Evolutionary conservation across 2,329 filamentous ascomycete species (phyloP), one percentile per base, ranked within the genome.

Genomic region (Sporothrix brunneoviolacea): DNA sequence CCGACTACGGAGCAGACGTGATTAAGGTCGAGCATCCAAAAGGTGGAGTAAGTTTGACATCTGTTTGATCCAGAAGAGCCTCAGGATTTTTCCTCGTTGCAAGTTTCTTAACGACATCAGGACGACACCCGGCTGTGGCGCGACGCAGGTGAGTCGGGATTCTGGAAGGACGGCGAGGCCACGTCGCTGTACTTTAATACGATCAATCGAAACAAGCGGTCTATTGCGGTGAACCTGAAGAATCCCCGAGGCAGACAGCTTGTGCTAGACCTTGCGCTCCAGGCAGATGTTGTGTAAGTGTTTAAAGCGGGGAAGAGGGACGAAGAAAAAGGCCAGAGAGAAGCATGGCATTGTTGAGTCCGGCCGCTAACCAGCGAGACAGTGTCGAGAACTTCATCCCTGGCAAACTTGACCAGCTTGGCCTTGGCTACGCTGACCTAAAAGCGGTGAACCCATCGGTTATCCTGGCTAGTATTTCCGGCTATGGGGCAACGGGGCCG

Each of bases 1-100:
- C 68, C 19, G 70, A 72, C 48, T 70, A 71, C 43, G 69, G 70
- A 0, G 70, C 70, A 0, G 64, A 67, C 18, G 66, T 73, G 1
- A 64, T 73, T 50, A 71, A 71, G 56, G 58, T 70, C 39, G 70
- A 73, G 50, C 61, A 70, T 57, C 58, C 45, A 60, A 62, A 44
- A 62, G 64, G 24, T 61, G 45, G 45, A 4, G 36, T 38, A 38
- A 18, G 36, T 38, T 9, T 35, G 8, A 16, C 13, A 7, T 3
- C n/a, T 15, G 3, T 4, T 32, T 32, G 8, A 3, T 3, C 28
- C 3, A 19, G 36, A 16, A 7, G 7, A 19, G 33, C 10, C 18
- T 12, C 18, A 4, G 19, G 16, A 16, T 19, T 16, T 4, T 35
- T 7, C 12, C 15, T 6, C 15, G 5, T 6, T 7, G 4, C n/a